Conservation (phyloP, 257 asterid genomes). For the Dorcoceras hygrometricum region DNA sequence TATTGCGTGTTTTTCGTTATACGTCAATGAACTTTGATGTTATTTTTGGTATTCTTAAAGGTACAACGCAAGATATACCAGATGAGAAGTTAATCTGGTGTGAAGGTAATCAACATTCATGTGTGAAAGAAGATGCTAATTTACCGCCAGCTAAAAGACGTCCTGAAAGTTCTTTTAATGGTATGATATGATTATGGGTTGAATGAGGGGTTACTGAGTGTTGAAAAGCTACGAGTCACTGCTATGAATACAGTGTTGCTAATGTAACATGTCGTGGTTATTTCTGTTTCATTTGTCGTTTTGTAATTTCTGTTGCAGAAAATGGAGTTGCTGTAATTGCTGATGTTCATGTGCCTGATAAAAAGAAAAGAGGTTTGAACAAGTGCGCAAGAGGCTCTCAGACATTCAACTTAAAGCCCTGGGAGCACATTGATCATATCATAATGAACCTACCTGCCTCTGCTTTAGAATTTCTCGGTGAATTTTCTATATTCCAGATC, state of each 20-base stretch:
- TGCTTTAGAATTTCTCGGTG: constrained; percentile 86
- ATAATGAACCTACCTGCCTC: constrained; percentile 97
- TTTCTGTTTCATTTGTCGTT: constrained; percentile 15
- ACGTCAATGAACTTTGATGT: constrained; percentile 22
- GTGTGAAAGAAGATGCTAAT: constrained; percentile 34
- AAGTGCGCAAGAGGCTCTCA: constrained; percentile 47
- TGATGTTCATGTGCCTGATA: constrained; percentile 35
- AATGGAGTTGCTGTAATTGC: constrained; percentile 30
- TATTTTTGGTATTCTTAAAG: constrained; percentile 38
- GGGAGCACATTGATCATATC: constrained; percentile 92
- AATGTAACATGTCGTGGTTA: constrained; percentile 2
- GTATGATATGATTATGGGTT: constrained; percentile 26
- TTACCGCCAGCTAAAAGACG: constrained; percentile 48
- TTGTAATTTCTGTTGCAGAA: constrained; percentile 42
- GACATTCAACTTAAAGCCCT: constrained; percentile 55
- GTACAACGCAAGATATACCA: constrained; percentile 36
- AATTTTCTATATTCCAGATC: constrained; percentile 12
- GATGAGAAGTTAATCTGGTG: constrained; percentile 25
- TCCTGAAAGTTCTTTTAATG: constrained; percentile 51
- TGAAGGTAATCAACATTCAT: constrained; percentile 28
- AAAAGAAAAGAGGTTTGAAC: constrained; percentile 47
- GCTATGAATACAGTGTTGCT: background rate
- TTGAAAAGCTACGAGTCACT: background rate
- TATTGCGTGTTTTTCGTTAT: constrained; percentile 10
- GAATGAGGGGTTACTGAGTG: background rate